These are phyloP conservation scores for Calonectria honghensis DNA, from an alignment of 2,329 filamentous ascomycete genomes.

Conservation along the genomic window DNA sequence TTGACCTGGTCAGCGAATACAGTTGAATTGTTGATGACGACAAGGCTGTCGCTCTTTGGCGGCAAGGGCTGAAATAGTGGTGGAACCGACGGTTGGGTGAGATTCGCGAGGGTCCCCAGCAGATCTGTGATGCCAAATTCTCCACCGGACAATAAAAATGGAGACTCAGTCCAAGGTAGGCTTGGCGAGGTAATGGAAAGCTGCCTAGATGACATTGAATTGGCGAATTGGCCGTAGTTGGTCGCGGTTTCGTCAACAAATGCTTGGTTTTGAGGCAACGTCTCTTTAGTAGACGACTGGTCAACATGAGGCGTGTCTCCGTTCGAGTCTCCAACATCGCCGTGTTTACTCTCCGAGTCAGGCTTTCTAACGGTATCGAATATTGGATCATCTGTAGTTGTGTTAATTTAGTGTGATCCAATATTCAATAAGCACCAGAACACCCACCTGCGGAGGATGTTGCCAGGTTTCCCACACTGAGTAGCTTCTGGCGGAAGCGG, in stretches of 20 bases:
- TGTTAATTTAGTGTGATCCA: neutral
- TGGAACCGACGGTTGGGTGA: neutral
- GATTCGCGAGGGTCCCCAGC: neutral
- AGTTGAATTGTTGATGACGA: constrained; percentile 20
- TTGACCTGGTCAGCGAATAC: constrained; percentile 24
- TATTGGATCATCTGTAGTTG: constrained; percentile 1
- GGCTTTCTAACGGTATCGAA: neutral
- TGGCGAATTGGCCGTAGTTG: neutral
- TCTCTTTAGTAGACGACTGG: neutral
- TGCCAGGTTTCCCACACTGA: constrained; percentile 27
- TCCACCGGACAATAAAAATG: neutral
- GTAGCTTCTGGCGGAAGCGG: constrained; percentile 23
- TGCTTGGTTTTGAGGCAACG: neutral
- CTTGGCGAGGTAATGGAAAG: neutral
- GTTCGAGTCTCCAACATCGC: fast-evolving
- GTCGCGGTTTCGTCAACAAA: neutral
- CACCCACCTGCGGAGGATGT: constrained; percentile 23
- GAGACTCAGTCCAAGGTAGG: neutral
- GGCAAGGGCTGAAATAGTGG: neutral
- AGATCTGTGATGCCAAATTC: neutral
- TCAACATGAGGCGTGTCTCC: neutral
- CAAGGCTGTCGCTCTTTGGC: neutral
- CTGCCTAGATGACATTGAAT: neutral
- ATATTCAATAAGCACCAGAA: neutral
- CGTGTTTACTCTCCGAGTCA: neutral